Conservation (phyloP, 495 filamentous ascomycete genomes). For the Penicillium tannophilum region DNA sequence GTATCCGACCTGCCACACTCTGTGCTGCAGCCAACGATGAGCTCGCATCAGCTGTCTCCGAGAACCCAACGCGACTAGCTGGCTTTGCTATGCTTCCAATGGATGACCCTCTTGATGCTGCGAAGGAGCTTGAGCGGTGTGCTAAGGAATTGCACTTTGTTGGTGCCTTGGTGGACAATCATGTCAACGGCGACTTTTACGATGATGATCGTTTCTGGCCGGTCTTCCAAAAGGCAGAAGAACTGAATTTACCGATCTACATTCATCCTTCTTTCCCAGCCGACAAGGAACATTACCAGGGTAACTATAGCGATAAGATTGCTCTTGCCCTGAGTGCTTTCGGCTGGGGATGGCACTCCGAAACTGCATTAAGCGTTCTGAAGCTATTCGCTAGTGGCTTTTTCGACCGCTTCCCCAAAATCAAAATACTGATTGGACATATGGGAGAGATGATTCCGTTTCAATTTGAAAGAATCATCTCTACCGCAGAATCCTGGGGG, state of each 20-base stretch:
- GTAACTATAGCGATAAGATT: conserved; percentile 37
- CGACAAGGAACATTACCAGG: conserved; percentile 35
- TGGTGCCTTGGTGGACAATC: conserved; percentile 55
- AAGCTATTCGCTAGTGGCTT: conserved; percentile 43
- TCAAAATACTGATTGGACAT: conserved; percentile 51
- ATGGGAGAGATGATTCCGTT: conserved; percentile 51
- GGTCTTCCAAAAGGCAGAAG: conserved; percentile 49
- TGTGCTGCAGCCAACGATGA: conserved; percentile 26
- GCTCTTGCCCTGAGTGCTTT: conserved; percentile 36
- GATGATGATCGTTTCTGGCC: conserved; percentile 4
- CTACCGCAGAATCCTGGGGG: conserved; percentile 30
- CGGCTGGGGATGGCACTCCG: conserved; percentile 49
- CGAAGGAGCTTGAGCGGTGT: neutral
- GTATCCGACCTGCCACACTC: conserved; percentile 49
- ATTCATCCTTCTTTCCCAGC: conserved; percentile 55
- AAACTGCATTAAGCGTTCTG: conserved; percentile 48
- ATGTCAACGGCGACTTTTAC: conserved; percentile 38
- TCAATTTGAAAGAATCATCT: conserved; percentile 38
- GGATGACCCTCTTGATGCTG: neutral
- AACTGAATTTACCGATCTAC: conserved; percentile 59
- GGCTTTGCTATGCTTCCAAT: neutral
- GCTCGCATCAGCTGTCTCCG: neutral
- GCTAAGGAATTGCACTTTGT: neutral
- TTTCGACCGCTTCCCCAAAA: conserved; percentile 51
- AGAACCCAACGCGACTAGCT: neutral